A percentile compares a stretch with the other conserved stretches of the same genome.
These are phyloP conservation scores for Clarireedia sp. DNA, from an alignment of 2,329 filamentous ascomycete species.

Conservation along the genomic window DNA sequence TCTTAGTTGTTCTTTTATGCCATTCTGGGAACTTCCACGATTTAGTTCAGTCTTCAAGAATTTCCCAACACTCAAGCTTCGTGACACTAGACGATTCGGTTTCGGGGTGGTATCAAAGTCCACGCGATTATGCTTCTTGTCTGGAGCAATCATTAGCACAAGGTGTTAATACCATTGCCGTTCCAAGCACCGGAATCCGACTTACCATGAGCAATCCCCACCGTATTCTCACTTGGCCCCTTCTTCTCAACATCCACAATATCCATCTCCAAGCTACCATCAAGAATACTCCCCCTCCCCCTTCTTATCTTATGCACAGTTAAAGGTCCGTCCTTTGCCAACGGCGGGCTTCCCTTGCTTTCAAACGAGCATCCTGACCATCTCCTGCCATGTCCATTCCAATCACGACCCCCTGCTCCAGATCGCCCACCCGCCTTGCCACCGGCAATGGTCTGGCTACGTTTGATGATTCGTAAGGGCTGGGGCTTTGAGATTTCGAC, in stretches of 20 bases:
- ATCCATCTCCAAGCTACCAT: constrained; percentile 14
- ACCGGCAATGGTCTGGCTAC: constrained; percentile 27
- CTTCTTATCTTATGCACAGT: constrained; percentile 17
- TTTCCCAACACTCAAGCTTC: constrained; percentile 20
- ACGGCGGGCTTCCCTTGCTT: constrained; percentile 25
- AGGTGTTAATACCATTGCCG: background rate
- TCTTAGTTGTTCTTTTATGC: constrained; percentile 8
- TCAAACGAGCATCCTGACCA: constrained; percentile 17
- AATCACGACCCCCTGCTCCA: constrained; percentile 7
- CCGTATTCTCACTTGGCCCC: background rate
- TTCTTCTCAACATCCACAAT: constrained; percentile 1
- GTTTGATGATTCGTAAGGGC: constrained; percentile 45
- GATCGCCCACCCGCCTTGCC: constrained; percentile 18
- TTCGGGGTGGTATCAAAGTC: constrained; percentile 20
- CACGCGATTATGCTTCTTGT: too few species aligned
- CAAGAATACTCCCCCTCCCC: constrained; percentile 16
- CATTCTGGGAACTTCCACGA: constrained; percentile 13
- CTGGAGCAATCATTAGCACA: background rate
- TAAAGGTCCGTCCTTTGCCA: constrained; percentile 22
- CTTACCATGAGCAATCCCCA: background rate
- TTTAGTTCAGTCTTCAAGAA: constrained; percentile 24
- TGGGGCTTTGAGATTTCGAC: constrained; percentile 30
- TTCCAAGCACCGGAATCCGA: background rate
- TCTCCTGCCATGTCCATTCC: constrained; percentile 14
- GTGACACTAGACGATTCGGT: constrained; percentile 14